phyloP scores from a whole-genome alignment of 106 monocot species.

The Apostasia ramifera region DNA sequence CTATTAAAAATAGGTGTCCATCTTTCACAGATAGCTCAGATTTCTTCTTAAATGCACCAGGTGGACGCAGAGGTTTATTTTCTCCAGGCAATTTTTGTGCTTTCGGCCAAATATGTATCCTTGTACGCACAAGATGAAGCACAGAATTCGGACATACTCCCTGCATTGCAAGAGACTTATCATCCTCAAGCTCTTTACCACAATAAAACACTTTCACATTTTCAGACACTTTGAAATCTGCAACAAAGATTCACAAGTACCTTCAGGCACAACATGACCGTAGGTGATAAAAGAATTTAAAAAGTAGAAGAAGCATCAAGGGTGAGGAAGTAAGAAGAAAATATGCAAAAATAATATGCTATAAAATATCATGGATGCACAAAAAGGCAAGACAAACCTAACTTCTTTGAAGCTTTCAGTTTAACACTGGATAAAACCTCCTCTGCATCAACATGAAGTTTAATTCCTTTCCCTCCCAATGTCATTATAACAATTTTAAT shows the following conservation, averaged over 20 bases:
- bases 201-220: slow-evolving; percentile 60
- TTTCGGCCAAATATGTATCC: slow-evolving; percentile 75
- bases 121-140: slow-evolving; percentile 79
- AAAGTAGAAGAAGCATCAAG: background rate
- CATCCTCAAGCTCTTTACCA: slow-evolving; percentile 80
- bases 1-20: slow-evolving; percentile 93
- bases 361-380: background rate
- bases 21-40: slow-evolving; percentile 94
- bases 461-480: slow-evolving; percentile 61
- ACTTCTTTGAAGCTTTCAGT: slow-evolving; percentile 75
- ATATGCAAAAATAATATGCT: background rate
- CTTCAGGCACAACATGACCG: background rate
- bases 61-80: slow-evolving; percentile 75
- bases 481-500: slow-evolving; percentile 64
- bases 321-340: background rate
- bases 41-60: slow-evolving; percentile 96
- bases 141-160: slow-evolving; percentile 77
- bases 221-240: slow-evolving; percentile 75
- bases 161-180: slow-evolving; percentile 52
- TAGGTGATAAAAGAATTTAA: slow-evolving; percentile 5
- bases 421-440: slow-evolving; percentile 57
- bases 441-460: slow-evolving; percentile 62
- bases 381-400: slow-evolving; percentile 42
- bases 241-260: slow-evolving; percentile 10
- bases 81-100: slow-evolving; percentile 87